These are phyloP conservation scores for Scutellaria baicalensis DNA, from an alignment of 257 asterid species.

Conservation along the genomic window DNA sequence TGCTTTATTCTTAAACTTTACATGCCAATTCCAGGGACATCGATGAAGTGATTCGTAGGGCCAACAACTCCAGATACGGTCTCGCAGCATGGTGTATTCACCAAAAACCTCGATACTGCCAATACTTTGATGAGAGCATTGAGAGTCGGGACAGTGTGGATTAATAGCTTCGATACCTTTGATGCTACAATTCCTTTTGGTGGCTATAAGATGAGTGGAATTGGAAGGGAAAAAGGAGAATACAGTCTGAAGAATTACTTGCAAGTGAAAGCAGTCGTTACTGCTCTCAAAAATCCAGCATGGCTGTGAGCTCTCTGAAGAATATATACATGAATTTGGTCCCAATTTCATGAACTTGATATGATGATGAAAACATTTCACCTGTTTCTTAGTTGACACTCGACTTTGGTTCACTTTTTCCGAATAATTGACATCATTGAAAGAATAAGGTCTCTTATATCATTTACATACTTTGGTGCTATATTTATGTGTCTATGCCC, in stretches of 20 bases:
- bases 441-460: not conserved
- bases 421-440: not conserved
- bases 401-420: not conserved
- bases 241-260: slow-evolving; percentile 84
- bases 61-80: slow-evolving; percentile 58
- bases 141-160: slow-evolving; percentile 82
- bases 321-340: not conserved
- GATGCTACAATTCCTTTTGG: slow-evolving; percentile 96
- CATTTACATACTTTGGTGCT: not conserved
- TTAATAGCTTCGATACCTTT: slow-evolving; percentile 71
- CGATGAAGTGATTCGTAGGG: slow-evolving; percentile 64
- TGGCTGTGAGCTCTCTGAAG: slow-evolving; percentile 53
- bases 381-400: not conserved
- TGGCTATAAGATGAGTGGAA: slow-evolving; percentile 95
- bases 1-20: not conserved
- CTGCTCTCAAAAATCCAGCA: slow-evolving; percentile 74
- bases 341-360: not conserved
- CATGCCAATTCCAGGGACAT: slow-evolving; percentile 43
- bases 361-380: slow-evolving; percentile 19
- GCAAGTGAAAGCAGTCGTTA: slow-evolving; percentile 94
- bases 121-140: slow-evolving; percentile 76
- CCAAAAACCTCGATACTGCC: slow-evolving; percentile 79
- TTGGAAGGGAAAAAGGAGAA: slow-evolving; percentile 89
- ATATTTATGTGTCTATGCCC: not conserved
- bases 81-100: slow-evolving; percentile 92